Base-by-base conservation (phyloP, 192 early-diverging fungal species). In the Radiomyces spectabilis region DNA sequence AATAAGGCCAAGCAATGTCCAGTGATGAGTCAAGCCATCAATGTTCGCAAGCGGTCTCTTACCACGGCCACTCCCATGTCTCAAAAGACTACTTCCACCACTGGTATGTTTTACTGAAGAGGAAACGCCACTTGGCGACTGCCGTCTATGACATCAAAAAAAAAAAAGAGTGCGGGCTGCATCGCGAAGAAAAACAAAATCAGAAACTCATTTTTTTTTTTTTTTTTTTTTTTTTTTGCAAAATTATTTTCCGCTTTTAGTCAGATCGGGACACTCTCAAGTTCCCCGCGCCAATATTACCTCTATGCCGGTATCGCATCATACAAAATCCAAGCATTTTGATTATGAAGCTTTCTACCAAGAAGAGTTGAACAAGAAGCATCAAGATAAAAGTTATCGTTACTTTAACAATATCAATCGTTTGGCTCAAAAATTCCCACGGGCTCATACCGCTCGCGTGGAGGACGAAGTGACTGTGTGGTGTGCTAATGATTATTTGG, bases 401-500 rank as follows among this genome's bases (percentile, higher is more conserved):
- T 98, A 97, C 78, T 98, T 98, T 71, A 98, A 98, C 86, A 98
- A 98, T 81, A 97, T 98, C 79, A 98, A 98, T 73, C 88, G 96
- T 32, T 76, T 98, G 24, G 96, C 96, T 4, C 75, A 87, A 66
- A 74, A 81, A 60, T 98, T 87, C 68, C 96, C 96, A 38, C 83
- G 77, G 57, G 96, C 96, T 19, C 96, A 98, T 75, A 98, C 94
- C 21, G 83, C 82, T 12, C 85, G 81, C 39, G 57, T 75, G 41
- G 78, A 84, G 33, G 92, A 95, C 58, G 80, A 91, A 59, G 96
- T 98, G 44, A 94, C 91, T 9, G 96, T 98, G 34, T 98, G 96
- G 96, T 98, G 96, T 69, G 86, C 89, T 57, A 98, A 98, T 81
- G 96, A 98, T 72, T 98, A 98, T 66, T 81, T 98, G 53, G 96